Conservation (phyloP, 192 early-diverging fungal species). For the Jimgerdemannia lactiflua region DNA sequence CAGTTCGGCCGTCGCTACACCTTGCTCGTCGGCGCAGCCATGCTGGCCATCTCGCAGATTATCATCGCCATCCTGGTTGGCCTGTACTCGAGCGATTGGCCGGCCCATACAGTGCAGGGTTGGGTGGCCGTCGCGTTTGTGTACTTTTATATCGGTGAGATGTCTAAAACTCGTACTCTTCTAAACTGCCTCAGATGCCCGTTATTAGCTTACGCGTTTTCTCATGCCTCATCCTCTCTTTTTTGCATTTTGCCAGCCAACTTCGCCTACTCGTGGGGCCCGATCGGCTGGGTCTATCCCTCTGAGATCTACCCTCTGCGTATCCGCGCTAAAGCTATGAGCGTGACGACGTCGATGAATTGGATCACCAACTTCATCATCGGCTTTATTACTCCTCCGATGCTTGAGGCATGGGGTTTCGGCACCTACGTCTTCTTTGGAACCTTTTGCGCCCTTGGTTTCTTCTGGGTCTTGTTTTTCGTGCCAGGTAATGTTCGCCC, state of each 20-base stretch:
- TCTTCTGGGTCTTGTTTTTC: constrained; percentile 55
- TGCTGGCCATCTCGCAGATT: constrained; percentile 15
- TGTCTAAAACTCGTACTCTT: too few species aligned
- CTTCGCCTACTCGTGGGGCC: constrained; percentile 83
- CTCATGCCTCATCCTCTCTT: neutral
- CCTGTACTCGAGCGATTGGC: constrained; percentile 33
- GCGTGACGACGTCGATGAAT: constrained; percentile 72
- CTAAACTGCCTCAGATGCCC: too few species aligned
- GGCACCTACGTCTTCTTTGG: constrained; percentile 62
- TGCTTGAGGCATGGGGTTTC: constrained; percentile 52
- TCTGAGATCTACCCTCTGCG: constrained; percentile 79
- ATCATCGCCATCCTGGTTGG: constrained; percentile 39
- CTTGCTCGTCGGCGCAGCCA: constrained; percentile 58
- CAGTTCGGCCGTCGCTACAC: constrained; percentile 65
- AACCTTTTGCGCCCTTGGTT: constrained; percentile 39
- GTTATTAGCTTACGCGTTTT: too few species aligned
- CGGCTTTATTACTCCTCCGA: constrained; percentile 58
- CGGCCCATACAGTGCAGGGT: constrained; percentile 10
- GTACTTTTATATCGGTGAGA: constrained; percentile 58
- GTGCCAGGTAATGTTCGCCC: constrained; percentile 56
- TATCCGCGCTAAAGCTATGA: constrained; percentile 76
- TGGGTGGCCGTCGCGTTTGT: constrained; percentile 55
- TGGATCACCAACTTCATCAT: constrained; percentile 81
- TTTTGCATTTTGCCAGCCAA: constrained; percentile 16
- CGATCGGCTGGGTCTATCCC: constrained; percentile 75